Percentiles rank a stretch among this genome's conserved stretches.
phyloP scores from a whole-genome alignment of 306 rosid genomes.

The Casuarina glauca region DNA sequence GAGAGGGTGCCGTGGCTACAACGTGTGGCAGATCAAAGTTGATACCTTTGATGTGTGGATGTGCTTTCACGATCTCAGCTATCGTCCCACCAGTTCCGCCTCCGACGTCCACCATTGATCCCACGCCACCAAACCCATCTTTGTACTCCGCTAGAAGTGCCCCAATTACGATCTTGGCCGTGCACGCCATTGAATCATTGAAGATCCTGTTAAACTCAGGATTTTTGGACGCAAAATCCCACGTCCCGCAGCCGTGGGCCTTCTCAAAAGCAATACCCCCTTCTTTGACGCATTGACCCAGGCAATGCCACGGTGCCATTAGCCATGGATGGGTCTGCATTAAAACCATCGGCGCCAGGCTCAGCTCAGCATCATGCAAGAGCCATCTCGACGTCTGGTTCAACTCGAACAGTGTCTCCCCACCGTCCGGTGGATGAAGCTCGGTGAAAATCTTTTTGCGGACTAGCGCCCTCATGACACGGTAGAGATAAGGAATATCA shows the following conservation, averaged over 20 bases:
- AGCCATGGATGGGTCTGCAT: conserved; percentile 24
- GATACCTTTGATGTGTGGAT: conserved; percentile 40
- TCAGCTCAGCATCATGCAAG: conserved; percentile 19
- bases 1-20: conserved; percentile 23
- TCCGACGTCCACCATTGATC: conserved; percentile 40
- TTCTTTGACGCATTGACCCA: conserved; percentile 28
- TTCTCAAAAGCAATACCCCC: conserved; percentile 26
- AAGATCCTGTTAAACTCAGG: conserved; percentile 29
- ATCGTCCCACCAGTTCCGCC: conserved; percentile 39
- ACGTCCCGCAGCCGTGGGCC: conserved; percentile 34
- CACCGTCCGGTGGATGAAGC: conserved; percentile 13
- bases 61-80: conserved; percentile 30
- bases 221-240: conserved; percentile 31
- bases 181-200: conserved; percentile 39
- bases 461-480: conserved; percentile 43
- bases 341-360: conserved; percentile 24
- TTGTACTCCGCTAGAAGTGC: conserved; percentile 11
- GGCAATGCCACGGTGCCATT: conserved; percentile 33
- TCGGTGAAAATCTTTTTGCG: conserved; percentile 33
- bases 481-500: conserved; percentile 28
- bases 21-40: conserved; percentile 49
- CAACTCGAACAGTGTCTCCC: conserved; percentile 32
- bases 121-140: conserved; percentile 24
- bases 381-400: conserved; percentile 37
- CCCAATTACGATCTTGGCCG: conserved; percentile 15